phyloP scores from a whole-genome alignment of 371 early-diverging fungal species.

The Mucor irregularis region DNA sequence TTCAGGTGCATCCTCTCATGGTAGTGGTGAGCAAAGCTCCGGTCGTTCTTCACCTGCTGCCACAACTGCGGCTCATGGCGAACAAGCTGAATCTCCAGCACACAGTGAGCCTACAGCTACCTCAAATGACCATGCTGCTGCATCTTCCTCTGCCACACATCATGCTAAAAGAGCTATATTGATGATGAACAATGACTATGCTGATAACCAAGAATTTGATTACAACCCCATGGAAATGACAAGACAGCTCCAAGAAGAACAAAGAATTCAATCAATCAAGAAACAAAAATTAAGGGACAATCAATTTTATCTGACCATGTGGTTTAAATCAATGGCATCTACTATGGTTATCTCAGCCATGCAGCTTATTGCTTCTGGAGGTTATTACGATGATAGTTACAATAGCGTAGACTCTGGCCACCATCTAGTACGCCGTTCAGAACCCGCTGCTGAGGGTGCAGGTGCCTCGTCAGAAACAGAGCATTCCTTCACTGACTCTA shows the following conservation, averaged over 20 bases:
- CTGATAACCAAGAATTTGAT: not conserved
- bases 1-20: not conserved
- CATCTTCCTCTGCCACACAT: not conserved
- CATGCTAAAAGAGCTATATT: constrained; percentile 13
- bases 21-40: not conserved
- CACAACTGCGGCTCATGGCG: not conserved
- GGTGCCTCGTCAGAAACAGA: constrained; percentile 22
- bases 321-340: constrained; percentile 8
- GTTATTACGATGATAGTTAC: not conserved
- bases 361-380: constrained; percentile 2
- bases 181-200: not conserved
- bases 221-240: constrained; percentile 6
- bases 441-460: constrained; percentile 12
- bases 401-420: not conserved
- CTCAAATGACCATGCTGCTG: not conserved
- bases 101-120: not conserved
- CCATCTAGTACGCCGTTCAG: constrained; percentile 17
- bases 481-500: constrained; percentile 5
- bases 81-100: not conserved
- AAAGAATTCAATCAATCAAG: not conserved
- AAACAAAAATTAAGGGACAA: not conserved
- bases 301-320: not conserved
- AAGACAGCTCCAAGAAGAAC: not conserved
- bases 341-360: not conserved
- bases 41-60: not conserved